These are phyloP conservation scores for Gracilaria domingensis DNA, from an alignment of 23 red algal genomes.

Conservation along the genomic window DNA sequence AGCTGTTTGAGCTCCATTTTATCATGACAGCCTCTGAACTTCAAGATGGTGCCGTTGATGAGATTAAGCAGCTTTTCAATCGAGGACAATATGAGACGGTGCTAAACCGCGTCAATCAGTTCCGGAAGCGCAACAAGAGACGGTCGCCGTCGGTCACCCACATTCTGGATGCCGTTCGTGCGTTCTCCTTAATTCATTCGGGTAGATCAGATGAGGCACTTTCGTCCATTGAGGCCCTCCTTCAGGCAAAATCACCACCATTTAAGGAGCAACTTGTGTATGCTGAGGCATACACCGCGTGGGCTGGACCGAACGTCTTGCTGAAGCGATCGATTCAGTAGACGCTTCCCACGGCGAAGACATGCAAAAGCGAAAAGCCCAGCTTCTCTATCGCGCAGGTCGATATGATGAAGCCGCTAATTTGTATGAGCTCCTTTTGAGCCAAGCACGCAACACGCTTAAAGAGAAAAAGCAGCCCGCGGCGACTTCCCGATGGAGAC, in stretches of 20 bases:
- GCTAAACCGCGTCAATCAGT: conserved; percentile 31
- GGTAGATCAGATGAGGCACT: conserved; percentile 39
- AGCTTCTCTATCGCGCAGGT: conserved; percentile 62
- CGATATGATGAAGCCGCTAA: conserved; percentile 51
- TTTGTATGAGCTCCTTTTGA: conserved; percentile 15
- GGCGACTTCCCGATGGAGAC: conserved; percentile 45
- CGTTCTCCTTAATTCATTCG: conserved; percentile 39
- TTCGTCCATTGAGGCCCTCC: conserved; percentile 1
- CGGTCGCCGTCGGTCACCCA: neutral
- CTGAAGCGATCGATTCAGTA: conserved; percentile 6
- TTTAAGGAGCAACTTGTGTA: conserved; percentile 17
- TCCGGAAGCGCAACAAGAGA: conserved; percentile 53
- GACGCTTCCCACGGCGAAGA: conserved; percentile 4
- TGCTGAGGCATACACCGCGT: conserved; percentile 45
- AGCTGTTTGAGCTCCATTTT: neutral
- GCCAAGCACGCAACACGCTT: conserved; percentile 6
- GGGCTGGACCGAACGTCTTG: conserved; percentile 34
- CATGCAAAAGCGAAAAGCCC: conserved; percentile 22
- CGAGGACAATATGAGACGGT: conserved; percentile 50
- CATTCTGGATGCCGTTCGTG: conserved; percentile 36
- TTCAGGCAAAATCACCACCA: neutral
- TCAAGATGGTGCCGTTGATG: conserved; percentile 17
- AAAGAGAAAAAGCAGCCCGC: conserved; percentile 43
- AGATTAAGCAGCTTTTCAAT: conserved; percentile 59
- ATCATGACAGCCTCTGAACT: conserved; percentile 21